phyloP scores from a whole-genome alignment of 116 monocot genomes.

The Zostera marina region DNA sequence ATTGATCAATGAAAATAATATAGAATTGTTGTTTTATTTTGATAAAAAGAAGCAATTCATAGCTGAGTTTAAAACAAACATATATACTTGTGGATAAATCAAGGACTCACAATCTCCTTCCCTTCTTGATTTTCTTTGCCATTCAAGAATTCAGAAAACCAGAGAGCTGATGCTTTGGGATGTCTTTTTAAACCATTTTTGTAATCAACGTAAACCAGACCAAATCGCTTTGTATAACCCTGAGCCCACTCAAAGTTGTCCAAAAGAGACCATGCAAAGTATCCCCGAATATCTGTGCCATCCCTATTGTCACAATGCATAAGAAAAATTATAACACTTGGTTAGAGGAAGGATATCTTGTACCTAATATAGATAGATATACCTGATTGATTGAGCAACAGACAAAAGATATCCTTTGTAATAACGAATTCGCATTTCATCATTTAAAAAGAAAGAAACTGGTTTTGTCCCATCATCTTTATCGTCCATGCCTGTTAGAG shows the following conservation, averaged over 20 bases:
- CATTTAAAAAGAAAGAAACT: conserved; percentile 38
- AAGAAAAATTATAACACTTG: too few relatives aligned
- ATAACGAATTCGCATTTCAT: conserved; percentile 57
- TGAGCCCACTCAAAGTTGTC: conserved; percentile 96
- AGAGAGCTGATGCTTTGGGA: conserved; percentile 68
- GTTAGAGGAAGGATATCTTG: neutral
- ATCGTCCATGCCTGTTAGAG: conserved; percentile 72
- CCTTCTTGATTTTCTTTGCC: conserved; percentile 3
- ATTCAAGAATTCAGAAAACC: conserved; percentile 65
- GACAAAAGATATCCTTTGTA: conserved; percentile 65
- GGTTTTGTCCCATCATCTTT: conserved; percentile 39
- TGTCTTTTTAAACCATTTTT: conserved; percentile 67
- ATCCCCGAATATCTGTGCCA: conserved; percentile 67
- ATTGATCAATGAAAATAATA: too few relatives aligned
- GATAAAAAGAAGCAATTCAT: too few relatives aligned
- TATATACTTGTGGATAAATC: too few relatives aligned
- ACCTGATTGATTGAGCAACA: conserved; percentile 77
- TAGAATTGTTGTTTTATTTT: too few relatives aligned
- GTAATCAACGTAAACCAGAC: conserved; percentile 78
- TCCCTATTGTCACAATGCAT: conserved; percentile 24
- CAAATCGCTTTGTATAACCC: conserved; percentile 87
- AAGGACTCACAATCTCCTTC: neutral
- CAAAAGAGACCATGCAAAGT: conserved; percentile 86
- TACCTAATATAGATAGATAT: neutral
- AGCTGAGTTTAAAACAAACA: too few relatives aligned